Base-by-base conservation (phyloP, 2,329 filamentous ascomycete species). In the Alternaria sp. region DNA sequence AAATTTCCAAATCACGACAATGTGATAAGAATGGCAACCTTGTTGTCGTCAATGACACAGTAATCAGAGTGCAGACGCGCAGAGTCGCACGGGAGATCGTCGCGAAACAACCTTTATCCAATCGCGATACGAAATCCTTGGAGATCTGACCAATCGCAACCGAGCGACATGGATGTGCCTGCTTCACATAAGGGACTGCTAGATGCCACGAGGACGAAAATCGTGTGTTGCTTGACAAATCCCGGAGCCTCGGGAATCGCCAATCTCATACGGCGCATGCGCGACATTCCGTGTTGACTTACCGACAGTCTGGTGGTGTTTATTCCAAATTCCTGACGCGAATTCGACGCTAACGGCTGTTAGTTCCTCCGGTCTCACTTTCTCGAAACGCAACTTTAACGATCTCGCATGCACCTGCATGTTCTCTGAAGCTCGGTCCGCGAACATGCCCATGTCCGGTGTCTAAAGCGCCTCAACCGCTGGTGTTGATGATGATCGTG, bases 241-340 rank as follows among this genome's bases (percentile, higher is more conserved):
- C 50, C 23, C 61, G 25, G 55, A 51, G 19, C 19, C 26, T 12
- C 26, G 30, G 36, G 47, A 28, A 28, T 26, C 32, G 50, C 59
- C 59, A 44, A 59, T 43, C 40, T 36, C 46, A 47, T 32, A 57
- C 32, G 43, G 19, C 25, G 54, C 28, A 58, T 56, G 46, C 12
- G 60, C 45, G 23, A 51, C 46, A 52, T 40, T 50, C 46, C 57
- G 36, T 45, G 53, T 47, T 47, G 53, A 61, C 61, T 40, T 62
- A 58, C 52, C 43, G 46, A 45, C 47, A 36, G 59, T 63, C 62
- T 69, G 59, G 63, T 71, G 55, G 64, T 65, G 21, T 53, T 69
- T 71, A 77, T 77, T 77, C 69, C 66, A 76, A 76, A 76, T 76
- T 65, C 47, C 53, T 49, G 30, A 65, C 21, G 61, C 54, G 63